Conservation (phyloP, 345 rosid genomes). For the Arabis alpina region DNA sequence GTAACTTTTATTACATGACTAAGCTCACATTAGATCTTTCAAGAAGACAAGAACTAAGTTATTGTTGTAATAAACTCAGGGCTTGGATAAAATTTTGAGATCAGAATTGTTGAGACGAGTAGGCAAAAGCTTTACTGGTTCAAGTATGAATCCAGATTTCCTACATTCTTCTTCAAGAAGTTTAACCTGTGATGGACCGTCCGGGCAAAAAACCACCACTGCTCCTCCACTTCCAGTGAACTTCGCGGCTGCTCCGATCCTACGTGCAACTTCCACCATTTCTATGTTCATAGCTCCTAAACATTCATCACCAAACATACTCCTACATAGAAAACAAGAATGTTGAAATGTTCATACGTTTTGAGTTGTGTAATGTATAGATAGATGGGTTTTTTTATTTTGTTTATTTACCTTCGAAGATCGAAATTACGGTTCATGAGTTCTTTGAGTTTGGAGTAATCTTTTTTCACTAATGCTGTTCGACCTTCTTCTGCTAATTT, state of each 20-base stretch:
- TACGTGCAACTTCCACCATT: conserved; percentile 85
- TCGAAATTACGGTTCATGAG: conserved; percentile 87
- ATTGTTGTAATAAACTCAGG: neutral
- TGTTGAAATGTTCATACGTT: neutral
- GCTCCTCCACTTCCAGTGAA: conserved; percentile 97
- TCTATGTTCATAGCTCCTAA: conserved; percentile 73
- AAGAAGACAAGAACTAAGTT: neutral
- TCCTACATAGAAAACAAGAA: conserved; percentile 39
- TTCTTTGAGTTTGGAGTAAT: conserved; percentile 59
- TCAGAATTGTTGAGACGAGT: conserved; percentile 47
- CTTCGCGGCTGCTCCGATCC: conserved; percentile 74
- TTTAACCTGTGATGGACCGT: conserved; percentile 60
- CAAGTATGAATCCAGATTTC: conserved; percentile 66
- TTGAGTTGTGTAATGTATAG: neutral
- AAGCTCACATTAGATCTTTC: neutral
- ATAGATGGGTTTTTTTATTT: too few relatives aligned
- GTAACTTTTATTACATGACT: neutral
- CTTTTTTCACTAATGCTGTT: conserved; percentile 58
- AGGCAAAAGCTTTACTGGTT: conserved; percentile 61
- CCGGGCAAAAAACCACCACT: conserved; percentile 75
- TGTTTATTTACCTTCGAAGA: conserved; percentile 60
- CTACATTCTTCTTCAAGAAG: conserved; percentile 70
- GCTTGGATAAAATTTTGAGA: conserved; percentile 45
- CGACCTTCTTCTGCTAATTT: conserved; percentile 68
- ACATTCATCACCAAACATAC: conserved; percentile 78